Base-by-base conservation (phyloP, 441 rosid genomes). In the Gossypium davidsonii region DNA sequence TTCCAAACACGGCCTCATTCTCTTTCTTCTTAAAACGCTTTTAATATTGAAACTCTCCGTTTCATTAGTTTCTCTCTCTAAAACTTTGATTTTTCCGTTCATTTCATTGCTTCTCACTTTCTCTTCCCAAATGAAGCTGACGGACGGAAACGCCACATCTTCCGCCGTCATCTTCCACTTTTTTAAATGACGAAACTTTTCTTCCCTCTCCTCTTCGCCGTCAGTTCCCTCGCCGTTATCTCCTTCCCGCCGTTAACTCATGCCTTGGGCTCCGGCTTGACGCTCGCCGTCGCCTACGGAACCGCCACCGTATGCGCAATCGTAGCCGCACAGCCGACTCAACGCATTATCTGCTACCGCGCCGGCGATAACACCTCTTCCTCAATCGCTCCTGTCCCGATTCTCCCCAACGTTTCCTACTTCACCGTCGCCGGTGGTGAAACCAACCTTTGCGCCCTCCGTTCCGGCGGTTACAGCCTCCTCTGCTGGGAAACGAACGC, bases 221-320 rank as follows among this genome's bases (percentile, higher is more conserved):
- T 80, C 64, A 12, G 81, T 64, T 14, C 68, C 61, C 6, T 83
- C 61, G 7, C 79, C 51, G 23, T 81, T 7, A 3, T 74, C 57
- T 42, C 76, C 28, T 9, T 67, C 64, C 52, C 78, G 28, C 53
- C 80, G 1, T 76, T 51, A 12, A 28, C 77, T 65, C 60, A 80
- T 79, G 91, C 91, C 44, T 77, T 92, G 73, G 98, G 96, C 51
- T 87, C 90, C 10, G 90, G 88, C 71, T 86, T 91, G 62, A 90
- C 97, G 15, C 21, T 85, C 85, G 97, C 98, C 77, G 84, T 88
- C 68, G 72, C 74, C 21, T 89, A 86, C 78, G 84, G 82, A 62
- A 71, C 90, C 70, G 69, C 82, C 74, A 86, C 90, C 68, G 89
- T 88, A 28, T 94, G 98, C 77, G 98, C 89, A 42, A 58, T 92